Evolutionary conservation across 176 grass and related monocot species (phyloP).

Genomic region (Musa acuminata): DNA sequence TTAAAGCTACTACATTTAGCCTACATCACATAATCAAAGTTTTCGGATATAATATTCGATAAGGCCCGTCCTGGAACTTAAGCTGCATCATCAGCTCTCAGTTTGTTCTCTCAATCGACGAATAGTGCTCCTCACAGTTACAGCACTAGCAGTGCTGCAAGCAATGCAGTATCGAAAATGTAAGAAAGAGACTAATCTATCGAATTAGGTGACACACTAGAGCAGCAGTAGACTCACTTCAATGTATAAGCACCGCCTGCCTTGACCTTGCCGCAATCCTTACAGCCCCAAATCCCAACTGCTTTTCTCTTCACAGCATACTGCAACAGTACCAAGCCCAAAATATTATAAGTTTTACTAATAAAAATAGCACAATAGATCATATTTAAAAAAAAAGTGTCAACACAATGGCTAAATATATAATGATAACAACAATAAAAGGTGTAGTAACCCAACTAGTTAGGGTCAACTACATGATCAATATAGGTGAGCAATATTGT

Average conservation of each 20-base stretch:
- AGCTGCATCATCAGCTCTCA: not conserved
- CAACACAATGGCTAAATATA: too few relatives aligned
- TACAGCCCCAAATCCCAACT: slow-evolving; percentile 12
- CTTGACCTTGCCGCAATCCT: slow-evolving; percentile 19
- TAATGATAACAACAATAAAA: too few relatives aligned
- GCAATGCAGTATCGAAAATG: not conserved
- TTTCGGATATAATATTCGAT: too few relatives aligned
- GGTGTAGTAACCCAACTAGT: too few relatives aligned
- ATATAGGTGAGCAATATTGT: too few relatives aligned
- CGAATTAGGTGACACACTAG: not conserved
- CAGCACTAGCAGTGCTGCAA: not conserved
- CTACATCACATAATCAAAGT: too few relatives aligned
- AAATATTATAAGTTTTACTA: not conserved
- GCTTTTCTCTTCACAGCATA: slow-evolving; percentile 19
- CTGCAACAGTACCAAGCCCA: not conserved
- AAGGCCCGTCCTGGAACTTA: too few relatives aligned
- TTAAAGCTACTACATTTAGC: too few relatives aligned
- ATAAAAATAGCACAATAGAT: not conserved
- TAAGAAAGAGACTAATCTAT: not conserved
- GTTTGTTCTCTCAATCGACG: not conserved
- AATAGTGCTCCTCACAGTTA: not conserved
- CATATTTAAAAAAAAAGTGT: not conserved
- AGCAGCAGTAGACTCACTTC: not conserved
- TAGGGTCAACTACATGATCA: too few relatives aligned
- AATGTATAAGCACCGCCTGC: slow-evolving; percentile 13